A percentile compares a stretch with the other conserved stretches of the same genome.
phyloP scores from a whole-genome alignment of 2,329 filamentous ascomycete species.

The Trichoderma koningiopsis region DNA sequence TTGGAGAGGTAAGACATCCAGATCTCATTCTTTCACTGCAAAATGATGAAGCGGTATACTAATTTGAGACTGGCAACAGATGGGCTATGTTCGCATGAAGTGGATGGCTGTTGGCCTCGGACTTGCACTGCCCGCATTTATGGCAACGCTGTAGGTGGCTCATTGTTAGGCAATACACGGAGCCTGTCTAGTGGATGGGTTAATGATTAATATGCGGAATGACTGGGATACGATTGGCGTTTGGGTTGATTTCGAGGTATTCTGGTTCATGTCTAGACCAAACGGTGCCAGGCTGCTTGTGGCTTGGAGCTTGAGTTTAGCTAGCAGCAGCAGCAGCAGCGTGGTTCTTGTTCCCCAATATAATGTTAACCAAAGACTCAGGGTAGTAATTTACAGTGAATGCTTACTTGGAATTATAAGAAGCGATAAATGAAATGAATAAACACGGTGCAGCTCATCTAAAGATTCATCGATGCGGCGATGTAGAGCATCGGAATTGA shows the following conservation, averaged over 20 bases:
- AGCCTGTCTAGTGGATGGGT: background rate
- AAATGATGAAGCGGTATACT: background rate
- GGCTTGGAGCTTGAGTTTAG: background rate
- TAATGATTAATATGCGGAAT: constrained; percentile 2
- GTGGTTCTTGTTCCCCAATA: background rate
- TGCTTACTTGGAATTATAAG: background rate
- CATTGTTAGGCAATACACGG: background rate
- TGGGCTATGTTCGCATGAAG: constrained; percentile 9
- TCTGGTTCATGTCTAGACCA: background rate
- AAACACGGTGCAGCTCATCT: too few relatives aligned
- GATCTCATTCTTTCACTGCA: too few relatives aligned
- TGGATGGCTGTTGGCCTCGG: constrained; percentile 14
- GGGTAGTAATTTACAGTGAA: background rate
- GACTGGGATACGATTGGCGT: background rate
- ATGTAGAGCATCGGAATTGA: background rate
- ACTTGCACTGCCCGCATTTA: constrained; percentile 3
- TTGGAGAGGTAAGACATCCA: constrained; percentile 1
- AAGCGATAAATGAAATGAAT: background rate
- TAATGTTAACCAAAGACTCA: background rate
- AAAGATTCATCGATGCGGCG: background rate
- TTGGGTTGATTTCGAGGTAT: background rate
- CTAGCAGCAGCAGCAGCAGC: background rate
- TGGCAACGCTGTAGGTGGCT: background rate
- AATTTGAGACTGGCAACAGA: background rate
- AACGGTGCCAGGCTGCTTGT: background rate